Percentiles rank a stretch among this genome's conserved stretches.
phyloP scores from a whole-genome alignment of 345 rosid species.

The Noccaea bulbosa region DNA sequence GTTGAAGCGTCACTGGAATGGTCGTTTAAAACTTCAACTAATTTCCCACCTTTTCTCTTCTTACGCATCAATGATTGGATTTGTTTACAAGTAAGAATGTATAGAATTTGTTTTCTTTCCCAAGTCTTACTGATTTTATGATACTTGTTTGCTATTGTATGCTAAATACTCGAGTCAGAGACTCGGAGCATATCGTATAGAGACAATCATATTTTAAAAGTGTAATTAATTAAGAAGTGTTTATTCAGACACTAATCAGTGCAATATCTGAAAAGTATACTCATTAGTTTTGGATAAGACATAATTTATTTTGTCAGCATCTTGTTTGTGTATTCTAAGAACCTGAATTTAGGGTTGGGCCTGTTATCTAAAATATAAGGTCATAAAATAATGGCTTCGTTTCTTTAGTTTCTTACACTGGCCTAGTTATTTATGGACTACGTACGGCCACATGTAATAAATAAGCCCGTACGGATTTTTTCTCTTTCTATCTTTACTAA shows the following conservation, averaged over 20 bases:
- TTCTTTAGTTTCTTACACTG: not conserved
- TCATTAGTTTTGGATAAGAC: constrained; percentile 24
- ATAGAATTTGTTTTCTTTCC: not conserved
- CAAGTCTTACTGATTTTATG: not conserved
- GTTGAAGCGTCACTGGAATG: too few relatives aligned
- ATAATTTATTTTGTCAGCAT: constrained; percentile 25
- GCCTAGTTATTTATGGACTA: not conserved
- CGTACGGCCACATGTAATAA: not conserved
- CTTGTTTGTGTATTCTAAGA: not conserved
- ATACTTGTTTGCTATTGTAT: constrained; percentile 11
- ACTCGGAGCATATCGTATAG: not conserved
- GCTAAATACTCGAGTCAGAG: not conserved
- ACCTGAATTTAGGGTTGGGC: constrained; percentile 6
- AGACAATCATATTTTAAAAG: not conserved
- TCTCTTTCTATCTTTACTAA: too few relatives aligned
- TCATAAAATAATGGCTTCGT: not conserved
- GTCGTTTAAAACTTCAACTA: too few relatives aligned
- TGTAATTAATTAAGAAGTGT: not conserved
- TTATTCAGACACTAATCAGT: not conserved
- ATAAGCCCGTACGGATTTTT: not conserved
- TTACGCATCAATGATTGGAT: constrained; percentile 40
- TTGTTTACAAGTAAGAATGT: constrained; percentile 14
- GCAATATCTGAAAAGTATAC: constrained; percentile 18
- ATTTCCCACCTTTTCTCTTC: constrained; percentile 24
- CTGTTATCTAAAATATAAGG: not conserved